Evolutionary conservation across 2,329 filamentous ascomycete genomes (phyloP).

Genomic region (Paecilomyces fulvus): DNA sequence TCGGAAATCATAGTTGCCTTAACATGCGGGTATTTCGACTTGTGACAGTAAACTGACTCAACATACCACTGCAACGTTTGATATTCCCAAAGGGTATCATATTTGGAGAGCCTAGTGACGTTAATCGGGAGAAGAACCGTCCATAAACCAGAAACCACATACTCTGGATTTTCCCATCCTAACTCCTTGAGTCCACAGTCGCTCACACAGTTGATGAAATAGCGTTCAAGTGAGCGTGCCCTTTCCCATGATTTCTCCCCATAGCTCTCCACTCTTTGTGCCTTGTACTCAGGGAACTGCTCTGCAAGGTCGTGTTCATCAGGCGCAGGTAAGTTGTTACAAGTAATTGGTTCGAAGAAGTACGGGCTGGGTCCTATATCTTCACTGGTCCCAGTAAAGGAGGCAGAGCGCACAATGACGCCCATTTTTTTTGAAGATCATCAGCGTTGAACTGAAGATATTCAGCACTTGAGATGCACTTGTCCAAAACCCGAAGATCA

Average conservation of each 20-base stretch:
- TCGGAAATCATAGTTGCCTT: neutral
- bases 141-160: neutral
- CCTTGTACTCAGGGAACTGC: neutral
- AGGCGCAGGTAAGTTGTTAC: neutral
- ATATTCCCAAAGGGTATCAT: neutral
- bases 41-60: neutral
- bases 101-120: neutral
- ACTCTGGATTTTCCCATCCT: neutral
- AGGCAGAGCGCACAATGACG: neutral
- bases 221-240: neutral
- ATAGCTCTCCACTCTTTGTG: neutral
- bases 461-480: neutral
- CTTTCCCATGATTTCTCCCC: neutral
- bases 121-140: neutral
- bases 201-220: neutral
- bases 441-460: neutral
- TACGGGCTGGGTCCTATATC: neutral
- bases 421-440: neutral
- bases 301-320: neutral
- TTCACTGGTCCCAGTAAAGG: neutral
- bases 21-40: neutral
- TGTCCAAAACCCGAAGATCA: neutral
- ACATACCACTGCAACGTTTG: neutral
- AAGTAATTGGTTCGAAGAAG: neutral
- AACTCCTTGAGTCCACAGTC: neutral